Conservation (phyloP, 805 yeast genomes). For the Maudiozyma bulderi region DNA sequence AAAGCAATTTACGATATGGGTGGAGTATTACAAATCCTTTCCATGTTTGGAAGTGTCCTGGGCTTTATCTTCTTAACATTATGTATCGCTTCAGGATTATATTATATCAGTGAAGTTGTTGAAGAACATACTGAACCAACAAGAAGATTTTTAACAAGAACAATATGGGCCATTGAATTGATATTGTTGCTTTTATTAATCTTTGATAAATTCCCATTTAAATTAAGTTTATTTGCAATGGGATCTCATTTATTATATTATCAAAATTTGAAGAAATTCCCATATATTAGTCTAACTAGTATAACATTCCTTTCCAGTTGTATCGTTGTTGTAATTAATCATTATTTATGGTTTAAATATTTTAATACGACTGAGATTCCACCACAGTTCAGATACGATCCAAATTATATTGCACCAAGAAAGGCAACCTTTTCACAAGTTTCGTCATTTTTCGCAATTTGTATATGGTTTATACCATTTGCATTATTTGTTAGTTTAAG, state of each 20-base stretch:
- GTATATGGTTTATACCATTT: constrained; percentile 92
- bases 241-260: constrained; percentile 62
- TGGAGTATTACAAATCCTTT: constrained; percentile 41
- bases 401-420: constrained; percentile 52
- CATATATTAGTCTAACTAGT: constrained; percentile 66
- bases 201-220: constrained; percentile 73
- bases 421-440: constrained; percentile 81
- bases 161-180: constrained; percentile 53
- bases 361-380: constrained; percentile 64
- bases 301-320: constrained; percentile 66
- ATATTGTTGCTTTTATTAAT: constrained; percentile 49
- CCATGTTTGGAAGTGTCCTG: constrained; percentile 48
- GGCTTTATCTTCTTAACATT: constrained; percentile 57
- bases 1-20: not conserved
- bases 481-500: constrained; percentile 83
- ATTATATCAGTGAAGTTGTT: constrained; percentile 82
- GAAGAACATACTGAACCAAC: constrained; percentile 91
- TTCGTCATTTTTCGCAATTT: constrained; percentile 88
- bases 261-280: constrained; percentile 73
- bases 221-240: constrained; percentile 56
- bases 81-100: constrained; percentile 81
- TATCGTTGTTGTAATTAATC: constrained; percentile 64
- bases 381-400: constrained; percentile 49
- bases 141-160: constrained; percentile 51
- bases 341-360: constrained; percentile 80